Percentiles rank a stretch among this genome's conserved stretches.
Conservation (phyloP, 495 filamentous ascomycete genomes). For the Hypoxylon lenormandii region DNA sequence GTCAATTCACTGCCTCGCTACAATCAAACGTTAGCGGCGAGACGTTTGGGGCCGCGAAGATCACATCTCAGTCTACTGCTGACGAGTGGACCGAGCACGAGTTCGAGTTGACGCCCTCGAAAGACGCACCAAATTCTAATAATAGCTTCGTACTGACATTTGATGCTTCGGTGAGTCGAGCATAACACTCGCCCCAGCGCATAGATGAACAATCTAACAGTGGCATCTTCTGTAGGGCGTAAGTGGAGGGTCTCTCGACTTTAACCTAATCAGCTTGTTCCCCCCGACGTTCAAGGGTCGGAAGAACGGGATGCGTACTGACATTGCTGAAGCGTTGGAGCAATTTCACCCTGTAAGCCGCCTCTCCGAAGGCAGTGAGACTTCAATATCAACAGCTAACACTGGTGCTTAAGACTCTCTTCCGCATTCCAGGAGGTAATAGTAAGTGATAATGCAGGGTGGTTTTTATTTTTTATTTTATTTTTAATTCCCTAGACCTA, state of each 20-base stretch:
- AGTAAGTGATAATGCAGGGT: slow-evolving; percentile 54
- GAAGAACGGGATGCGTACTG: slow-evolving; percentile 70
- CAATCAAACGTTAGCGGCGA: slow-evolving; percentile 61
- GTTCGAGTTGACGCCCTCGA: slow-evolving; percentile 58
- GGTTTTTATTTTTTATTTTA: too few relatives aligned
- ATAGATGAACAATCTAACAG: background rate
- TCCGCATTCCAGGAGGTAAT: slow-evolving; percentile 76
- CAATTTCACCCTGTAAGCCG: slow-evolving; percentile 61
- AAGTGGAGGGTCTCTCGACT: slow-evolving; percentile 64
- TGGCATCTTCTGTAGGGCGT: slow-evolving; percentile 48
- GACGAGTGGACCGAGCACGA: slow-evolving; percentile 63
- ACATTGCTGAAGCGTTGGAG: slow-evolving; percentile 68
- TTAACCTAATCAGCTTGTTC: slow-evolving; percentile 74
- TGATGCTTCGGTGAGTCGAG: slow-evolving; percentile 56
- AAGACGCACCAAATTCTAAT: slow-evolving; percentile 67
- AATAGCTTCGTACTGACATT: slow-evolving; percentile 75
- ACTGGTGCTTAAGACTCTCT: slow-evolving; percentile 53
- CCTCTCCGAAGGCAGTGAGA: background rate
- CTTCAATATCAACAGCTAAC: slow-evolving; percentile 13
- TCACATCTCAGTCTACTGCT: slow-evolving; percentile 53
- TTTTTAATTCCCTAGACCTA: background rate
- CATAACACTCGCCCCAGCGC: background rate
- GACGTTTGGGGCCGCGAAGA: slow-evolving; percentile 56
- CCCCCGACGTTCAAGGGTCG: slow-evolving; percentile 74
- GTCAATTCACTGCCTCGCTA: slow-evolving; percentile 60